Conservation (phyloP, 306 rosid species). For the Casuarina glauca region DNA sequence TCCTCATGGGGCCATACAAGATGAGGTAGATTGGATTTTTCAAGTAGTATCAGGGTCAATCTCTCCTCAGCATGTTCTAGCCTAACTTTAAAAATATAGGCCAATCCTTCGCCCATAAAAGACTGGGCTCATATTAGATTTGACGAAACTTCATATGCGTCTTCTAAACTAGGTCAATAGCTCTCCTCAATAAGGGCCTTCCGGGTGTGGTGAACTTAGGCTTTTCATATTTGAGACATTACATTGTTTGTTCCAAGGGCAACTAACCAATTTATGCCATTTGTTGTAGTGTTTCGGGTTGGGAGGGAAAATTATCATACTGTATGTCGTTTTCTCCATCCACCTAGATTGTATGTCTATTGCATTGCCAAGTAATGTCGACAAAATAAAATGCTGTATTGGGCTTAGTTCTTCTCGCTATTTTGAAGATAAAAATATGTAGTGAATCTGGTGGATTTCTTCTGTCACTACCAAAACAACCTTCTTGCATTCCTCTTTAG, state of each 20-base stretch:
- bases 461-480: not conserved
- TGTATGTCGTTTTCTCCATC: too few species aligned
- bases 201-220: too few species aligned
- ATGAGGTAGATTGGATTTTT: too few species aligned
- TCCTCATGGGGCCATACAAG: too few species aligned
- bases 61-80: too few species aligned
- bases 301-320: not conserved
- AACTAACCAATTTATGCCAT: not conserved
- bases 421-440: not conserved
- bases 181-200: too few species aligned
- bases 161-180: too few species aligned
- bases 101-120: too few species aligned
- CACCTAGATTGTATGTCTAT: not conserved
- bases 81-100: too few species aligned
- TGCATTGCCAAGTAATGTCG: not conserved
- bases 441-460: not conserved
- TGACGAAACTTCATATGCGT: too few species aligned
- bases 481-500: conserved; percentile 2
- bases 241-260: not conserved
- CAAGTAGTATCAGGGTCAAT: too few species aligned
- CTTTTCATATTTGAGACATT: not conserved
- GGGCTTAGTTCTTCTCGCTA: not conserved
- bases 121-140: too few species aligned
- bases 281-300: not conserved
- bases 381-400: not conserved